Evolutionary conservation across 2,329 filamentous ascomycete species (phyloP), one percentile per base, ranked within the genome.

Genomic region (Paecilomyces niveus): DNA sequence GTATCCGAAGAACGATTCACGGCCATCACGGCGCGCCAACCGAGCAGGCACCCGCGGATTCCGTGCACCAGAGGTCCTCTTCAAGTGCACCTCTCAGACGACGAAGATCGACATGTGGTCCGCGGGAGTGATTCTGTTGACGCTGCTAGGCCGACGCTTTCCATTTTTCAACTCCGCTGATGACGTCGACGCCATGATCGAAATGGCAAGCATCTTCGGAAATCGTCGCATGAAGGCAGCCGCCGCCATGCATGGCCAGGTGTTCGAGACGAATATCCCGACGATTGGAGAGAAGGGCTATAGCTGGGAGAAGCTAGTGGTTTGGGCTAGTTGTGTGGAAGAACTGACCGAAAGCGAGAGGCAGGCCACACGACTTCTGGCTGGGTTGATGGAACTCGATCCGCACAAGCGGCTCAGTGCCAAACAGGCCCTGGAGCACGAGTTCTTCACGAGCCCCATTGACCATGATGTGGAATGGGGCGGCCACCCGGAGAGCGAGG

Each of bases 81-180:
- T 97, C 76, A 99, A 99, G 74, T 99, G 94, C 76, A 97, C 92
- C 0, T 89, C 92, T 63, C 94, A 99, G 73, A 95, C 89, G 3
- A 93, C 89, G 51, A 89, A 93, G 65, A 94, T 99, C 65, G 94
- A 99, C 72, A 89, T 99, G 64, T 99, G 94, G 94, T 96, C 91
- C 24, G 92, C 88, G 0, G 94, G 94, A 50, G 92, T 99, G n/a
- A 96, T 99, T 57, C 82, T 99, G 2, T 81, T 99, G n/a, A 99
- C 94, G 0, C 89, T 99, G 62, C 80, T 99, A 13, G 93, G 90
- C 49, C 89, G 89, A 58, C 87, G 94, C 3, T 99, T 99, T 68
- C 94, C 94, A 1, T 99, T 99, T 76, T 99, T 99, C 81, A 97
- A 99, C 76, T 96, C 90, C 53, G 89, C 92, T n/a, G 94, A 99